phyloP scores from a whole-genome alignment of 345 rosid genomes.

The Trapa bicornis region DNA sequence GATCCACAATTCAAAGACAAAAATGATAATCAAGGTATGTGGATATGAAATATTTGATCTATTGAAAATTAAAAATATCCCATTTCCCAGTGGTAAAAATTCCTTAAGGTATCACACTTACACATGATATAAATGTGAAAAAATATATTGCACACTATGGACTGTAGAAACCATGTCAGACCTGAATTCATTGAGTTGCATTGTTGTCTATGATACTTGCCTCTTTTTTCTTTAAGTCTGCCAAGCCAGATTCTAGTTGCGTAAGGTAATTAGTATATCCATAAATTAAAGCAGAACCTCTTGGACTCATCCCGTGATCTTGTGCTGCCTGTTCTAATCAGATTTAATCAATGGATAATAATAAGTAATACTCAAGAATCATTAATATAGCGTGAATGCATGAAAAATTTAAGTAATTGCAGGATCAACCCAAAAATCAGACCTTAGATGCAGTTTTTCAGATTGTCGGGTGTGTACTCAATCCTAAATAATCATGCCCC shows the following conservation, averaged over 20 bases:
- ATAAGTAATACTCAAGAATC: background rate
- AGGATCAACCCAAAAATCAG: slow-evolving; percentile 12
- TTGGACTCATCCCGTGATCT: slow-evolving; percentile 95
- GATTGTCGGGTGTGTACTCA: slow-evolving; percentile 83
- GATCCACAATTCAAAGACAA: background rate
- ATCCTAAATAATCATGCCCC: slow-evolving; percentile 70
- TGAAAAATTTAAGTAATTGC: background rate
- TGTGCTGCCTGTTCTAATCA: slow-evolving; percentile 46
- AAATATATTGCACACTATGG: background rate
- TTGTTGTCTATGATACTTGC: slow-evolving; percentile 16
- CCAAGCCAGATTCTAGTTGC: slow-evolving; percentile 67
- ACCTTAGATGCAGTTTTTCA: slow-evolving; percentile 70
- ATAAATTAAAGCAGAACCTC: slow-evolving; percentile 86
- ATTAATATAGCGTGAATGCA: background rate
- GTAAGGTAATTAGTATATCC: slow-evolving; percentile 88
- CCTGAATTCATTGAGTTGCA: background rate
- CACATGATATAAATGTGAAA: background rate
- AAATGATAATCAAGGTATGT: background rate
- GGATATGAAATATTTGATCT: background rate
- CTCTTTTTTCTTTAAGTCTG: slow-evolving; percentile 83
- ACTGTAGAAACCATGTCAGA: background rate
- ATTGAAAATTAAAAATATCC: background rate
- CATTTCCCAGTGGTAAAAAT: background rate
- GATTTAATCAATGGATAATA: background rate
- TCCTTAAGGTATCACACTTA: background rate